Evolutionary conservation across 768 basidiomycete species (phyloP), one percentile per base, ranked within the genome.

Genomic region (Boletales sp.): DNA sequence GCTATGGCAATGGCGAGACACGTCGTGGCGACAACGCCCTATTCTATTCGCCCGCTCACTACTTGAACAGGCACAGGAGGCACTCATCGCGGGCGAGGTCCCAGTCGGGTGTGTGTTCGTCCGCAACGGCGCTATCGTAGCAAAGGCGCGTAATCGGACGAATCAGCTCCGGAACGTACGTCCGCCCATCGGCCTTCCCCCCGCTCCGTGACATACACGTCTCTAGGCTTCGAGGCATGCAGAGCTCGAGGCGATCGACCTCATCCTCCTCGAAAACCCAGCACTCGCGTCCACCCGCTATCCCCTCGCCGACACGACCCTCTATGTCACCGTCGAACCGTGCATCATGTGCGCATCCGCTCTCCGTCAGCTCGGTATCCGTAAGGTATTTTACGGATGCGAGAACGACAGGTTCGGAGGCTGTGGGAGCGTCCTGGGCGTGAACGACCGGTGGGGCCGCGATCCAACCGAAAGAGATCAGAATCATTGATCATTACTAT

Each of bases 271-370:
- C 12, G 73, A 82, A 0, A 78, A 86, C 63, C 70, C 71, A 46
- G 46, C 61, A 14, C 77, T 87, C 55, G 86, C 87, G 8, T 53
- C 66, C n/a, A 45, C 68, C 0, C 60, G 66, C 39, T 82, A 89
- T 51, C 90, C 90, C 6, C 78, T 99, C 15, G 76, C 77, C 1
- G 75, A 81, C 10, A 94, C 91, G 18, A 89, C 83, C 3, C 81
- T 98, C 28, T 99, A 98, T 66, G 96, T 98, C 45, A 99, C 96
- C 5, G 96, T 99, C 46, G 95, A 99, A 70, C 96, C 95, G 0
- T 99, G 96, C 70, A 93, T 98, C 66, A 98, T 98, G 96, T 99
- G 96, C 57, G 92, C 94, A 12, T 93, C 91, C 19, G 96, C 95
- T 11, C 78, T 99, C 32, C 81, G 95, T 47, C 96, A 98, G 70